Conservation (phyloP, 2,329 filamentous ascomycete genomes). For the Monilinia polystroma region DNA sequence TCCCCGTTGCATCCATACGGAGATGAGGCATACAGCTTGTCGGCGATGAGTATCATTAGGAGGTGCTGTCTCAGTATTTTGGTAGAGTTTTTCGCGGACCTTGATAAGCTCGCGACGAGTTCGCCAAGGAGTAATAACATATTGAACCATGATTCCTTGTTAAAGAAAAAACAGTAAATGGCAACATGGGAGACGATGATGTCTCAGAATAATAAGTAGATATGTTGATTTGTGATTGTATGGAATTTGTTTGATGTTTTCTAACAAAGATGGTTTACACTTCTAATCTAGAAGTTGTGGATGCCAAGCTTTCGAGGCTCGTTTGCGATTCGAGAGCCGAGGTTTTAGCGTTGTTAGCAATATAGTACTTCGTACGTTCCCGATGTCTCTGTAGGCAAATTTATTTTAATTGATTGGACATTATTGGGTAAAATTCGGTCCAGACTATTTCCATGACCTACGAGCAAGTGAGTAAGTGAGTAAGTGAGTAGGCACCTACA, state of each 20-base stretch:
- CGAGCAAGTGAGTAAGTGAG: no score
- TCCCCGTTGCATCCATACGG: conserved; percentile 70
- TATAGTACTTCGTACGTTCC: no score
- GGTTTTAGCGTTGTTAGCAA: not conserved
- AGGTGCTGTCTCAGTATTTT: conserved; percentile 40
- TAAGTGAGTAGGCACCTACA: not conserved
- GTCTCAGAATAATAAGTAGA: not conserved
- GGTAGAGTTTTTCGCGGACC: conserved; percentile 66
- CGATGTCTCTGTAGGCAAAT: no score
- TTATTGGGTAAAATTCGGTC: not conserved
- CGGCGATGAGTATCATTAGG: conserved; percentile 54
- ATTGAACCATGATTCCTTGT: conserved; percentile 58
- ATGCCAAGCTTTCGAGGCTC: not conserved
- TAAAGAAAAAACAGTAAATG: not conserved
- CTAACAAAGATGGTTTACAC: not conserved
- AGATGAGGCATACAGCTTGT: conserved; percentile 57
- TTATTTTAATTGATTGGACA: not conserved
- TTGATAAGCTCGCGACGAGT: conserved; percentile 62
- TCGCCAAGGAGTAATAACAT: conserved; percentile 74
- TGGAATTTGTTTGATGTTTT: conserved; percentile 3
- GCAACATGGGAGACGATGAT: not conserved
- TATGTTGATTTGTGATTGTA: not conserved
- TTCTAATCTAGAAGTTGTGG: not conserved
- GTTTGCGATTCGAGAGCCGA: not conserved
- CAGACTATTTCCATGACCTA: not conserved